A percentile compares a stretch with the other conserved stretches of the same genome.
Conservation (phyloP, 306 rosid species). For the Dryas octopetala region DNA sequence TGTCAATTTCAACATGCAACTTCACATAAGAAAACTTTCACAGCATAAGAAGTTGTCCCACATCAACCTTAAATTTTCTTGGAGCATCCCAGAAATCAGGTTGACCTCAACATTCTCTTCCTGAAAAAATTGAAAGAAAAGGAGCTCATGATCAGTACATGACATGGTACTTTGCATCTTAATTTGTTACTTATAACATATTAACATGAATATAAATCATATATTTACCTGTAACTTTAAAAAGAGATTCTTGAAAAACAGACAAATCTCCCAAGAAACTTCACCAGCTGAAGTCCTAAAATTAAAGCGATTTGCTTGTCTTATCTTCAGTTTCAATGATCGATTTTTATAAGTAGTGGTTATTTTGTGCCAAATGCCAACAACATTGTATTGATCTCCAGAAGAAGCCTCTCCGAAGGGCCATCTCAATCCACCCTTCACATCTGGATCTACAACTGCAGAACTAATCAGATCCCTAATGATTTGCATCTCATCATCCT, state of each 20-base stretch:
- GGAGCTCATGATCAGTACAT: no score
- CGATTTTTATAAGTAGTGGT: slow-evolving; percentile 28
- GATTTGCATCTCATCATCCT: slow-evolving; percentile 50
- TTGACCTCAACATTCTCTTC: slow-evolving; percentile 22
- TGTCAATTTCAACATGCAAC: no score
- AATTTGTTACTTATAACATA: neutral
- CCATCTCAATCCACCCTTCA: slow-evolving; percentile 66
- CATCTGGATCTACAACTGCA: slow-evolving; percentile 43
- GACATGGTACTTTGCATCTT: no score
- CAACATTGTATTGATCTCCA: slow-evolving; percentile 35
- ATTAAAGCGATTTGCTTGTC: slow-evolving; percentile 43
- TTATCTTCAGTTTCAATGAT: slow-evolving; percentile 37
- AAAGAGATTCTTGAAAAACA: slow-evolving; percentile 34
- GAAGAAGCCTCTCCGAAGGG: slow-evolving; percentile 36
- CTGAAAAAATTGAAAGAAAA: slow-evolving; percentile 11
- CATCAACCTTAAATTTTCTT: slow-evolving; percentile 35
- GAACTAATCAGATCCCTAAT: slow-evolving; percentile 33
- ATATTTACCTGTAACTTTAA: slow-evolving; percentile 37
- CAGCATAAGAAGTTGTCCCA: slow-evolving; percentile 38
- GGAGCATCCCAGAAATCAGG: slow-evolving; percentile 37
- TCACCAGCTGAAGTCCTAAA: slow-evolving; percentile 36
- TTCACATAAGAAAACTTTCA: slow-evolving; percentile 1
- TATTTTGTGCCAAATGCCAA: slow-evolving; percentile 40
- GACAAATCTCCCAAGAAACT: slow-evolving; percentile 32
- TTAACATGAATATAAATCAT: no score